phyloP scores from a whole-genome alignment of 2,329 filamentous ascomycete genomes.

The Pseudogymnoascus sp. region DNA sequence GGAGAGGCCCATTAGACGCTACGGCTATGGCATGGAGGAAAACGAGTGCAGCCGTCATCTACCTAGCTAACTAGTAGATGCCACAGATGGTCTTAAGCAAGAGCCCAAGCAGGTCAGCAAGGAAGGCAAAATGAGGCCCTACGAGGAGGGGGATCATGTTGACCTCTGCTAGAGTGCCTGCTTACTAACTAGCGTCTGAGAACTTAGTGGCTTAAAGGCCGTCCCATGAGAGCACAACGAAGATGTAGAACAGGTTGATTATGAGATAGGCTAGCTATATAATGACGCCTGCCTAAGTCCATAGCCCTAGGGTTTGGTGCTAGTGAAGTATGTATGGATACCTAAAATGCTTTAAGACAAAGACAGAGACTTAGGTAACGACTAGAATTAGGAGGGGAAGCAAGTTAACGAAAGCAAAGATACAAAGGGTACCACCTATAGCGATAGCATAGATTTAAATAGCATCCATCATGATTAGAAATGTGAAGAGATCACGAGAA shows the following conservation, averaged over 20 bases:
- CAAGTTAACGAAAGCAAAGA: conserved; percentile 7
- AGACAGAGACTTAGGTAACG: too few species aligned
- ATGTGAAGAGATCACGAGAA: not conserved
- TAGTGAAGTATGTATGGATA: too few species aligned
- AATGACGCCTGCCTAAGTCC: too few species aligned
- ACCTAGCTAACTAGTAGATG: conserved; percentile 18
- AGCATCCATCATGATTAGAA: not conserved
- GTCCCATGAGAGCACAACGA: not conserved
- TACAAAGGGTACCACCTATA: not conserved
- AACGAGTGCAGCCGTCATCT: conserved; percentile 17
- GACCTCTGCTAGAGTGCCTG: conserved; percentile 15
- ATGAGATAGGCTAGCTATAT: not conserved
- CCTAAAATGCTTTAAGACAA: too few species aligned
- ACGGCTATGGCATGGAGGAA: conserved; percentile 17
- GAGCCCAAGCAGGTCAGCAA: conserved; percentile 12
- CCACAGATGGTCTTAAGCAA: conserved; percentile 15
- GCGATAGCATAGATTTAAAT: conserved; percentile 10
- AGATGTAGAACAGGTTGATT: not conserved
- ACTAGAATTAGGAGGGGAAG: not conserved
- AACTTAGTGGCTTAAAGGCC: not conserved
- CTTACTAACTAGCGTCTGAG: not conserved
- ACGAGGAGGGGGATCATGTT: not conserved
- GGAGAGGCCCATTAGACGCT: not conserved
- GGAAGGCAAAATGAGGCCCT: too few species aligned
- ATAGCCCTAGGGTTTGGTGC: too few species aligned